These are phyloP conservation scores for Candida nanaspora DNA, from an alignment of 805 yeast species.

Conservation along the genomic window DNA sequence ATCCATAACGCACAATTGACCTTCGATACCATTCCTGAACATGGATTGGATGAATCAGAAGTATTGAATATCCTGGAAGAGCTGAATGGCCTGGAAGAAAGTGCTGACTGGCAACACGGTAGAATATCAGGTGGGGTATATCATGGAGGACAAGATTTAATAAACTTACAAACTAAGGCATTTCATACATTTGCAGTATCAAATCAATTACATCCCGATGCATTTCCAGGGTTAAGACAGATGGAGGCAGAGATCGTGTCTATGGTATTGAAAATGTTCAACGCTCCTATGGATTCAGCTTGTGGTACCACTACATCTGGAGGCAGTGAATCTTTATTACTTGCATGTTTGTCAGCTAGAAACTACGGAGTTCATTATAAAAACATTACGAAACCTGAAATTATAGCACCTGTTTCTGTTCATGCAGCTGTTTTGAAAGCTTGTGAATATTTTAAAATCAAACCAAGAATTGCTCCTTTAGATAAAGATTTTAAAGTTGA, in stretches of 20 bases:
- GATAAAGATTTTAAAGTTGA: conserved; percentile 67
- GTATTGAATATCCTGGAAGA: conserved; percentile 47
- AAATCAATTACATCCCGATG: conserved; percentile 95
- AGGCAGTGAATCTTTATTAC: conserved; percentile 86
- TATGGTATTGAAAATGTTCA: conserved; percentile 75
- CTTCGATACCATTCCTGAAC: conserved; percentile 46
- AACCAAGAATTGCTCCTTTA: conserved; percentile 70
- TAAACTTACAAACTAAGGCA: conserved; percentile 68
- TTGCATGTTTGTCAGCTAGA: conserved; percentile 86
- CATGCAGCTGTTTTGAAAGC: conserved; percentile 97
- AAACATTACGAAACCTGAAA: conserved; percentile 71
- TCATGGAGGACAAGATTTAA: conserved; percentile 83
- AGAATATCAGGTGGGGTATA: conserved; percentile 92
- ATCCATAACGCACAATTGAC: conserved; percentile 43
- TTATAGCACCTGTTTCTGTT: conserved; percentile 80
- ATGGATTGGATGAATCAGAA: conserved; percentile 43
- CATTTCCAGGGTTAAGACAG: conserved; percentile 91
- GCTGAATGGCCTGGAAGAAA: conserved; percentile 13
- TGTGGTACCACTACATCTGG: conserved; percentile 89
- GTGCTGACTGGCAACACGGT: conserved; percentile 71
- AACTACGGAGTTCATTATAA: conserved; percentile 54
- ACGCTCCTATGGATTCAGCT: conserved; percentile 61
- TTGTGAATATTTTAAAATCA: conserved; percentile 82
- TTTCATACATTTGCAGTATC: conserved; percentile 76
- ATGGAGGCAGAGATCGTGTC: conserved; percentile 95